A percentile compares a stretch with the other conserved stretches of the same genome.
phyloP scores from a whole-genome alignment of 352 stramenopile genomes.

The Phytophthora sp. region DNA sequence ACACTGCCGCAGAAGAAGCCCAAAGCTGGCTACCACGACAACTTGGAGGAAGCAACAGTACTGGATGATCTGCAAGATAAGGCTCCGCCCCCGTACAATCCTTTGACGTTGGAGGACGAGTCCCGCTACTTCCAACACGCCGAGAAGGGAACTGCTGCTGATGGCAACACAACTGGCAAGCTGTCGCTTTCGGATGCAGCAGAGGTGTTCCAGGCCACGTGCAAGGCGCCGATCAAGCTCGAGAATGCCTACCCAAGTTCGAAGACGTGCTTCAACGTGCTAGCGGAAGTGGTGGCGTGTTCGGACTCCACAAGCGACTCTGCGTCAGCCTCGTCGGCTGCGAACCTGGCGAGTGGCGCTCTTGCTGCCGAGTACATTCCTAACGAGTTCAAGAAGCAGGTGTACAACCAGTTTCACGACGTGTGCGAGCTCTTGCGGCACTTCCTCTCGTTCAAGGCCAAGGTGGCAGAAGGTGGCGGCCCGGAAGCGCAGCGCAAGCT shows the following conservation, averaged over 20 bases:
- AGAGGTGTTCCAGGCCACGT: slow-evolving; percentile 53
- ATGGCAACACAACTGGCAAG: slow-evolving; percentile 22
- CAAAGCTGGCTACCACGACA: slow-evolving; percentile 53
- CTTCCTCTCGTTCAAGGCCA: slow-evolving; percentile 84
- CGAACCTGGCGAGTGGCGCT: slow-evolving; percentile 55
- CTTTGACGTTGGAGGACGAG: slow-evolving; percentile 82
- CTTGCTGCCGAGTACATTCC: slow-evolving; percentile 79
- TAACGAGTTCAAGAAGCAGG: slow-evolving; percentile 87
- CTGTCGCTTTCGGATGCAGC: slow-evolving; percentile 40
- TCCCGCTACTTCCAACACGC: slow-evolving; percentile 82
- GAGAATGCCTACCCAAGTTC: slow-evolving; percentile 64
- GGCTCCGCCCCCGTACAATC: slow-evolving; percentile 62
- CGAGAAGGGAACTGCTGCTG: slow-evolving; percentile 28
- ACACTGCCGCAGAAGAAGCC: slow-evolving; percentile 54
- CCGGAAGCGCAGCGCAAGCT: slow-evolving; percentile 76
- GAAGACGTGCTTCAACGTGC: slow-evolving; percentile 57
- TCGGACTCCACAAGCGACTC: slow-evolving; percentile 63
- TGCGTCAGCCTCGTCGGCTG: slow-evolving; percentile 54
- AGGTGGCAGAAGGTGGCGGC: slow-evolving; percentile 56
- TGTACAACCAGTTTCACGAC: slow-evolving; percentile 89
- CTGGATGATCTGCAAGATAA: slow-evolving; percentile 76
- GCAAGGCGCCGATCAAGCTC: slow-evolving; percentile 47
- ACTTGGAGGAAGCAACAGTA: slow-evolving; percentile 61
- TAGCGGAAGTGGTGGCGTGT: slow-evolving; percentile 69
- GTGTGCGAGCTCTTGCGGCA: slow-evolving; percentile 84